phyloP scores from a whole-genome alignment of 371 early-diverging fungal species.

The Actinomucor elegans region DNA sequence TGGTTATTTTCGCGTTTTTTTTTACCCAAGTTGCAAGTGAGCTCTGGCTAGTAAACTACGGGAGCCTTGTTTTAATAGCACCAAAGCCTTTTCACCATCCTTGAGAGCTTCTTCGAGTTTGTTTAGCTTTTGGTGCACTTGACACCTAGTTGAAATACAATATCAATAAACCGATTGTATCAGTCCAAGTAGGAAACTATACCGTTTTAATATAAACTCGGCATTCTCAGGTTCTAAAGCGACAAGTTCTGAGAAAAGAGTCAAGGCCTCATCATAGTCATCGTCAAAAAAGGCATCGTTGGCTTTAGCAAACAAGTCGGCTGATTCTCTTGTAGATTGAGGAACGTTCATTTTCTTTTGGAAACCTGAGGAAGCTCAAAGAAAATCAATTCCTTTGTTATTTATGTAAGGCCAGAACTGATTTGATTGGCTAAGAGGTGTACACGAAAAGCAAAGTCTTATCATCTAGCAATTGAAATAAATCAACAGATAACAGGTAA shows the following conservation, averaged over 20 bases:
- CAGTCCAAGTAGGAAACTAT: conserved; percentile 13
- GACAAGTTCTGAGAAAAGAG: conserved; percentile 77
- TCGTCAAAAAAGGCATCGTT: conserved; percentile 85
- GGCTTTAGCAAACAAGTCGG: conserved; percentile 79
- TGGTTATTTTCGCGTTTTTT: neutral
- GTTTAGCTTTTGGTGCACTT: conserved; percentile 62
- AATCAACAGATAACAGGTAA: too few species aligned
- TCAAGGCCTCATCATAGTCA: conserved; percentile 76
- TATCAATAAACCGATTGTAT: too few species aligned
- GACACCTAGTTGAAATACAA: conserved; percentile 55
- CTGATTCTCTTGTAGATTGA: conserved; percentile 41
- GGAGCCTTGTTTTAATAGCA: conserved; percentile 53
- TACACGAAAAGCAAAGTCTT: too few species aligned
- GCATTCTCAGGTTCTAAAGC: conserved; percentile 69
- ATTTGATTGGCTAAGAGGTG: too few species aligned
- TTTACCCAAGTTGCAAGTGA: conserved; percentile 61
- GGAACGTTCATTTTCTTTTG: conserved; percentile 12
- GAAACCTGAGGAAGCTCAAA: neutral
- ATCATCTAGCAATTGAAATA: too few species aligned
- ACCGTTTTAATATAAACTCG: conserved; percentile 64
- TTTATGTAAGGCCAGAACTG: too few species aligned
- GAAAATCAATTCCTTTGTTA: too few species aligned
- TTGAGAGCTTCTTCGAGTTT: conserved; percentile 53
- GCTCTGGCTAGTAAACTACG: conserved; percentile 65
- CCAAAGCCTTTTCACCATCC: conserved; percentile 66